Percentiles rank a stretch among this genome's conserved stretches.
These are phyloP conservation scores for Poterioochromonas sp. DNA, from an alignment of 352 stramenopile species.

Conservation along the genomic window DNA sequence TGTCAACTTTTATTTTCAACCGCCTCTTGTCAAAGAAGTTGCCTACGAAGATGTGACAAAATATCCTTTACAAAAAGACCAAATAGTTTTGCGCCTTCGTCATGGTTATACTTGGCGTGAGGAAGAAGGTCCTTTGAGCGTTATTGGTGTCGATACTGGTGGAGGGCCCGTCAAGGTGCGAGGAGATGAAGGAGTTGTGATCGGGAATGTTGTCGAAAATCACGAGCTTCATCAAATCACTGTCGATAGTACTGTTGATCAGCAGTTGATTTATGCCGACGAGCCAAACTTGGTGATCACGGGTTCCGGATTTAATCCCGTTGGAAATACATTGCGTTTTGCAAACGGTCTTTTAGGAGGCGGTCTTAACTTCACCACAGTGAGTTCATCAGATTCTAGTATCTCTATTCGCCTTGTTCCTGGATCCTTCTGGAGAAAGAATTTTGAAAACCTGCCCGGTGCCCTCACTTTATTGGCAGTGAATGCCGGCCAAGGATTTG, in stretches of 20 bases:
- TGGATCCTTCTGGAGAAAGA: constrained; percentile 41
- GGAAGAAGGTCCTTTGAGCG: not conserved
- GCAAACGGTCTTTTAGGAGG: constrained; percentile 38
- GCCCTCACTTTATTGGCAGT: constrained; percentile 42
- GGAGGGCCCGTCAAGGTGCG: constrained; percentile 10
- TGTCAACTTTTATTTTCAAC: constrained; percentile 26
- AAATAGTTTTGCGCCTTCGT: not conserved
- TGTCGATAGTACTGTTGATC: not conserved
- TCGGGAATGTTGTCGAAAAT: constrained; percentile 44
- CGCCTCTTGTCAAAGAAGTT: constrained; percentile 21
- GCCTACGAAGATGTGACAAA: constrained; percentile 22
- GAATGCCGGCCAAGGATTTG: constrained; percentile 41
- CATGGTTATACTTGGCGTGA: constrained; percentile 25
- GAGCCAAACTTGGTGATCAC: constrained; percentile 38
- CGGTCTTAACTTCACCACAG: constrained; percentile 45
- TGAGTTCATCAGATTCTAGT: not conserved
- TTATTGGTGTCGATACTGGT: constrained; percentile 33
- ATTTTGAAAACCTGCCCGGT: constrained; percentile 43
- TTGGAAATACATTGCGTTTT: constrained; percentile 42
- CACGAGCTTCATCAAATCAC: constrained; percentile 30
- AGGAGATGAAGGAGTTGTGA: constrained; percentile 36
- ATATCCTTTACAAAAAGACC: constrained; percentile 3
- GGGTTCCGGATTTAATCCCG: constrained; percentile 39
- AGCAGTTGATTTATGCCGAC: constrained; percentile 41
- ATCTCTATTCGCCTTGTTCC: constrained; percentile 41